Percentiles rank a stretch among this genome's conserved stretches.
Evolutionary conservation across 176 grass and related monocot genomes (phyloP).

Genomic region (Zoysia japonica): DNA sequence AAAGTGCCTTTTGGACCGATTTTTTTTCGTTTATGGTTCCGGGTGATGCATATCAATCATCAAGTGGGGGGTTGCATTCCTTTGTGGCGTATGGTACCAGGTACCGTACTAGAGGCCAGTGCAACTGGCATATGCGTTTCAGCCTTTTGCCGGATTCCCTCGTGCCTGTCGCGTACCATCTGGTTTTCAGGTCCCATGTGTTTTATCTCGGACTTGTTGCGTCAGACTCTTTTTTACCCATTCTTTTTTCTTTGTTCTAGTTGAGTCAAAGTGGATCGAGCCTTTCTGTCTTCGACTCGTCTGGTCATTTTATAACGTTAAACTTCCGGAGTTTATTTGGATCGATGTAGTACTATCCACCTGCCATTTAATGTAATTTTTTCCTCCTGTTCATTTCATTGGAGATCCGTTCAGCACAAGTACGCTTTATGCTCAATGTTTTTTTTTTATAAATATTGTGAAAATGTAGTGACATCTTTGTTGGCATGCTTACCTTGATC

Average conservation of each 20-base stretch:
- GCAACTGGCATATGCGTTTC: too few relatives aligned
- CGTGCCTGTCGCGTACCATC: too few relatives aligned
- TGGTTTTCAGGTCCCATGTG: background rate
- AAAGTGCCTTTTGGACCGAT: background rate
- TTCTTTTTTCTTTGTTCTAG: background rate
- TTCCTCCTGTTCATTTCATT: too few relatives aligned
- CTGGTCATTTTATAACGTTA: constrained; percentile 41
- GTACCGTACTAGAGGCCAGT: too few relatives aligned
- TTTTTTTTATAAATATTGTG: too few relatives aligned
- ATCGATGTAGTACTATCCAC: too few relatives aligned
- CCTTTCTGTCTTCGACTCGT: constrained; percentile 8
- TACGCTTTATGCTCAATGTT: too few relatives aligned
- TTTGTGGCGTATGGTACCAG: too few relatives aligned
- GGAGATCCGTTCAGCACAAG: too few relatives aligned
- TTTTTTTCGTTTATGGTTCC: background rate
- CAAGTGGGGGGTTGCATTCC: background rate
- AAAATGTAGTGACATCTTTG: background rate
- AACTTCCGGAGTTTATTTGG: too few relatives aligned
- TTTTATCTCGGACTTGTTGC: background rate
- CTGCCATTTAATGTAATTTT: too few relatives aligned
- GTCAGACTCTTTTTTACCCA: background rate
- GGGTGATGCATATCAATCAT: background rate
- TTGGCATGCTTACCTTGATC: background rate
- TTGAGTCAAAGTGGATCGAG: constrained; percentile 10
- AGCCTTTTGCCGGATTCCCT: too few relatives aligned